These are phyloP conservation scores for Coniochaeta sp. DNA, from an alignment of 2,329 filamentous ascomycete species.

Conservation along the genomic window DNA sequence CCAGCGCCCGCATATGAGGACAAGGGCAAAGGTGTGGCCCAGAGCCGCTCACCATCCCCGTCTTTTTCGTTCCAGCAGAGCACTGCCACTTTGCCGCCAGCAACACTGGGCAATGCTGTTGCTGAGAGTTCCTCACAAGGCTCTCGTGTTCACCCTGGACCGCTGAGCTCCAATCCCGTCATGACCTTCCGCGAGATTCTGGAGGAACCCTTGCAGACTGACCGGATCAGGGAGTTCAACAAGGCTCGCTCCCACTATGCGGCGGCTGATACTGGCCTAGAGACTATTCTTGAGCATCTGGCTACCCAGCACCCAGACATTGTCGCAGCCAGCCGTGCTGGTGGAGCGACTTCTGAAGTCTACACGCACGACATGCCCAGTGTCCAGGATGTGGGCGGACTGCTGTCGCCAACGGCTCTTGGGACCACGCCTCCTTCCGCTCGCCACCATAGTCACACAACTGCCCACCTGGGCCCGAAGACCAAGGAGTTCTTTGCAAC, in stretches of 20 bases:
- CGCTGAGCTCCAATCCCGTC: slow-evolving; percentile 13
- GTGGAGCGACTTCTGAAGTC: neutral
- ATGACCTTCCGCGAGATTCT: slow-evolving; percentile 71
- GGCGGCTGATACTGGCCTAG: slow-evolving; percentile 66
- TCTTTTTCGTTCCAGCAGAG: neutral
- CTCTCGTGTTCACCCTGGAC: neutral
- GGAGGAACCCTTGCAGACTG: slow-evolving; percentile 52
- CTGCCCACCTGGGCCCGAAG: slow-evolving; percentile 62
- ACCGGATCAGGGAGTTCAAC: slow-evolving; percentile 68
- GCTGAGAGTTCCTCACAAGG: neutral
- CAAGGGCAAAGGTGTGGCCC: neutral
- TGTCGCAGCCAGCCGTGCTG: neutral
- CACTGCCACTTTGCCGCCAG: neutral
- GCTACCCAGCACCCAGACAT: slow-evolving; percentile 30
- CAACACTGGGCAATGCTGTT: neutral
- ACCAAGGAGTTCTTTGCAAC: slow-evolving; percentile 84
- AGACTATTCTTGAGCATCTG: slow-evolving; percentile 7
- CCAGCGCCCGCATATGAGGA: neutral
- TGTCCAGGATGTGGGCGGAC: neutral
- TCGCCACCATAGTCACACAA: neutral
- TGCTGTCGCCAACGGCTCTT: neutral
- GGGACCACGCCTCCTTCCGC: neutral
- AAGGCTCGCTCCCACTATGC: slow-evolving; percentile 66
- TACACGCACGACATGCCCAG: neutral
- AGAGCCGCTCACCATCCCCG: neutral